phyloP scores from a whole-genome alignment of 2,329 filamentous ascomycete genomes.

The Ramularia collo-cygni region DNA sequence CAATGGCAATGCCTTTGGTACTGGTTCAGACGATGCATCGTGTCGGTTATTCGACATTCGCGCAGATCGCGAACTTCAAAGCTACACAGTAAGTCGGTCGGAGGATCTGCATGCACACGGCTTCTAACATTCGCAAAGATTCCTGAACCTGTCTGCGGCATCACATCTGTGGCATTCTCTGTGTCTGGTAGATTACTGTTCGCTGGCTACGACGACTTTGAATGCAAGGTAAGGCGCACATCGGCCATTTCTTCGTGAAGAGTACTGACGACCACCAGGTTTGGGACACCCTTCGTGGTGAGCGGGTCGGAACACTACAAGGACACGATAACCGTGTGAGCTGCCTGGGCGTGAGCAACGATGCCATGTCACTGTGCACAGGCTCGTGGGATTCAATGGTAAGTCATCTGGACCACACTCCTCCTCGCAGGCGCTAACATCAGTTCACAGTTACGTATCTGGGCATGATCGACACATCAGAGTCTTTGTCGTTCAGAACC shows the following conservation, averaged over 20 bases:
- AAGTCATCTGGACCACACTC: conserved; percentile 41
- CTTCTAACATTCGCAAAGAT: conserved; percentile 52
- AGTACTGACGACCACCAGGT: conserved; percentile 54
- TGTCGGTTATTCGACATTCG: conserved; percentile 97
- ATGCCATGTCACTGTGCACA: conserved; percentile 97
- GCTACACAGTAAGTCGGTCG: conserved; percentile 52
- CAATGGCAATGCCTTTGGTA: conserved; percentile 96
- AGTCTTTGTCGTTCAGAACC: too few species aligned
- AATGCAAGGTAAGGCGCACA: conserved; percentile 78
- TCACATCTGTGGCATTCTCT: conserved; percentile 96
- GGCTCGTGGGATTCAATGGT: conserved; percentile 99
- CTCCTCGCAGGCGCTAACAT: too few species aligned
- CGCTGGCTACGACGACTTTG: conserved; percentile 96
- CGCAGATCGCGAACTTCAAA: conserved; percentile 73
- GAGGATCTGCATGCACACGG: neutral
- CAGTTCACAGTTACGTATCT: conserved; percentile 49
- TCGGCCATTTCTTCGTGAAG: neutral
- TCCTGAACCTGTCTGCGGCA: conserved; percentile 93
- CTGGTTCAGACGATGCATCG: conserved; percentile 93
- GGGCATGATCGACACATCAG: conserved; percentile 40
- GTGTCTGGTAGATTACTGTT: conserved; percentile 93
- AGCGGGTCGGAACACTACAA: conserved; percentile 93
- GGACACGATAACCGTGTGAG: conserved; percentile 98
- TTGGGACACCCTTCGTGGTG: conserved; percentile 93
- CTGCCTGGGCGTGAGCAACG: conserved; percentile 97